Evolutionary conservation across 129 eudicot species (phyloP), one percentile per base, ranked within the genome.

Genomic region (Helianthus tuberosus): DNA sequence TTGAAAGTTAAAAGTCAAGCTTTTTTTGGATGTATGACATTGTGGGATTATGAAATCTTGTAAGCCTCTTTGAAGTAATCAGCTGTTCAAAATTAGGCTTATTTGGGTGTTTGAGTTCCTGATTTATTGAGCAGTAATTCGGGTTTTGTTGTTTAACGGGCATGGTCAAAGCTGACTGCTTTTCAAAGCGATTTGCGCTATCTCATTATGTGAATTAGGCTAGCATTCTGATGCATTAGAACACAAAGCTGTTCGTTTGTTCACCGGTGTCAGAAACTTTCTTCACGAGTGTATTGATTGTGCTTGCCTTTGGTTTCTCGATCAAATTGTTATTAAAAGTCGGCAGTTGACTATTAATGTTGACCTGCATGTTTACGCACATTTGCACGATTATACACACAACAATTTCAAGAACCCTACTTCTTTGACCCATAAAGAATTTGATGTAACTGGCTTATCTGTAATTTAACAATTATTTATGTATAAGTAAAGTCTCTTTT

Each of bases 101-200:
- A 44, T 68, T 76, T 17, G 17, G 41, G 47, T 59, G 38, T 14
- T 16, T 12, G 13, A 32, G 20, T 43, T 52, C 44, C 9, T 77
- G 63, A 13, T 58, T 60, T 6, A 38, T 64, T 64, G 32, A 55
- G 74, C 78, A 62, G 38, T 73, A 54, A 65, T 72, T 72, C 62
- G 60, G 12, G 14, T 66, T 11, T 44, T 66, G 80, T 70, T 23
- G 66, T 77, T 70, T 77, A 25, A 58, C 76, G 51, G 76, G 65
- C 77, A 32, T 62, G 71, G 82, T 77, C 77, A 78, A 78, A 78
- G 12, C 55, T 77, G 49, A 48, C 71, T 35, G 35, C 32, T 69
- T 77, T 77, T 23, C 64, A 50, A 67, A 69, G n/a, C 48, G 13
- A 71, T 15, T 1, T 13, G 23, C 50, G 44, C 52, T 29, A 77